Conservation (phyloP, 805 yeast species). For the Wickerhamomyces bovis region DNA sequence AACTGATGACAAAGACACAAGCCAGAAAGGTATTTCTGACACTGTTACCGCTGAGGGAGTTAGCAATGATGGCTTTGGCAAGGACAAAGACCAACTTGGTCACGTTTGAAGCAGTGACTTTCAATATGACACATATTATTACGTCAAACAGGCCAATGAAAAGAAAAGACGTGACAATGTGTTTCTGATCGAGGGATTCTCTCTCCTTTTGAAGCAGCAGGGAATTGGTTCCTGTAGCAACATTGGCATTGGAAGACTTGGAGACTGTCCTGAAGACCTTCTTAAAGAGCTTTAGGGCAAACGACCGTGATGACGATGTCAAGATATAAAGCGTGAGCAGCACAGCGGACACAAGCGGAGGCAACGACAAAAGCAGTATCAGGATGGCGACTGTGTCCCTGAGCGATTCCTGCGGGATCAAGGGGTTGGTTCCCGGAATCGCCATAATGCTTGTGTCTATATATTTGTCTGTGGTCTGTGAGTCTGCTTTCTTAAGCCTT, state of each 20-base stretch:
- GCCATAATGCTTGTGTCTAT: background rate
- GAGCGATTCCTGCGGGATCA: slow-evolving; percentile 18
- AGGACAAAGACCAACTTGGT: slow-evolving; percentile 18
- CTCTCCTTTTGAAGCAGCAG: slow-evolving; percentile 1
- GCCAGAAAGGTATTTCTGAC: slow-evolving; percentile 6
- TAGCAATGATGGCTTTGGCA: slow-evolving; percentile 20
- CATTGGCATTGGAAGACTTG: background rate
- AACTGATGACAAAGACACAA: slow-evolving; percentile 7
- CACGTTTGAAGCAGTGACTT: slow-evolving; percentile 18
- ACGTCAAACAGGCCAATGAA: slow-evolving; percentile 17
- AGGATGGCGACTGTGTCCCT: slow-evolving; percentile 22
- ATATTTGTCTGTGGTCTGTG: too few species aligned
- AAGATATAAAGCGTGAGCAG: slow-evolving; percentile 13
- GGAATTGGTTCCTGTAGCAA: background rate
- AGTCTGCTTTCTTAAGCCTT: too few species aligned
- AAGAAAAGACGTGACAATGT: slow-evolving; percentile 8
- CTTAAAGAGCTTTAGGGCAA: slow-evolving; percentile 11
- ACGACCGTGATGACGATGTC: slow-evolving; percentile 14
- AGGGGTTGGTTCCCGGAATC: slow-evolving; percentile 1
- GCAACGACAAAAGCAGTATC: slow-evolving; percentile 18
- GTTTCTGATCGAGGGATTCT: slow-evolving; percentile 1
- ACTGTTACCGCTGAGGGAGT: slow-evolving; percentile 17
- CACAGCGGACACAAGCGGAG: slow-evolving; percentile 17
- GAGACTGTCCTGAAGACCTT: slow-evolving; percentile 3
- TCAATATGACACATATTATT: slow-evolving; percentile 12